Evolutionary conservation across 2,329 filamentous ascomycete genomes (phyloP).

Genomic region (Fusarium albosuccineum): DNA sequence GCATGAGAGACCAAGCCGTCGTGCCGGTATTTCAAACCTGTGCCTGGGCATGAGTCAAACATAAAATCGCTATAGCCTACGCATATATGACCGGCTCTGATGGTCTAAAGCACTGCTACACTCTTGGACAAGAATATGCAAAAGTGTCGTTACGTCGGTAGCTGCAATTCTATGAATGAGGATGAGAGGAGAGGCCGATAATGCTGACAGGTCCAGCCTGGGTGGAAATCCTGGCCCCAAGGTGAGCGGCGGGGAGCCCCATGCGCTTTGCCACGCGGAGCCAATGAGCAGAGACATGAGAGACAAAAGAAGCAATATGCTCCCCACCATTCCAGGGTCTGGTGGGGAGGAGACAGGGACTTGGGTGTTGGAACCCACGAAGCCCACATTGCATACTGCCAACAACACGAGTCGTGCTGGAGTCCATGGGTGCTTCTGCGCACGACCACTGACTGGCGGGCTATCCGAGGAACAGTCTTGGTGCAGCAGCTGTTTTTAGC

Average conservation of each 20-base stretch:
- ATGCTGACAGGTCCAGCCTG: too few relatives aligned
- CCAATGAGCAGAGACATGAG: slow-evolving; percentile 39
- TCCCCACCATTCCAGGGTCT: slow-evolving; percentile 32
- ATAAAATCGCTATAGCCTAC: too few relatives aligned
- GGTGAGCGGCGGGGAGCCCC: slow-evolving; percentile 25
- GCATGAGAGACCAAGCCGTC: neutral
- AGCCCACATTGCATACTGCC: slow-evolving; percentile 3
- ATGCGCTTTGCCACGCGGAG: slow-evolving; percentile 26
- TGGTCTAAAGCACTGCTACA: neutral
- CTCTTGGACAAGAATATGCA: slow-evolving; percentile 1
- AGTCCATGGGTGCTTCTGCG: slow-evolving; percentile 1
- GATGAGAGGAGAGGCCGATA: slow-evolving; percentile 9
- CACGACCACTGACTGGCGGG: slow-evolving; percentile 1
- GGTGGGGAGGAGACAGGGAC: slow-evolving; percentile 28
- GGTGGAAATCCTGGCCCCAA: slow-evolving; percentile 2
- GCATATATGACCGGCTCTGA: too few relatives aligned
- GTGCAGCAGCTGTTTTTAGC: slow-evolving; percentile 4
- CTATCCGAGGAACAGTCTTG: neutral
- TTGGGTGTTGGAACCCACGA: neutral
- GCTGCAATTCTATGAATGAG: slow-evolving; percentile 7
- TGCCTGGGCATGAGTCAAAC: too few relatives aligned
- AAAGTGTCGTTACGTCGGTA: slow-evolving; percentile 26
- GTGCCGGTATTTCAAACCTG: too few relatives aligned
- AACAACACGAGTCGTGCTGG: slow-evolving; percentile 3
- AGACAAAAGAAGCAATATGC: slow-evolving; percentile 48